phyloP scores from a whole-genome alignment of 2,329 filamentous ascomycete species.

The Graphiopsis chlorocephala region DNA sequence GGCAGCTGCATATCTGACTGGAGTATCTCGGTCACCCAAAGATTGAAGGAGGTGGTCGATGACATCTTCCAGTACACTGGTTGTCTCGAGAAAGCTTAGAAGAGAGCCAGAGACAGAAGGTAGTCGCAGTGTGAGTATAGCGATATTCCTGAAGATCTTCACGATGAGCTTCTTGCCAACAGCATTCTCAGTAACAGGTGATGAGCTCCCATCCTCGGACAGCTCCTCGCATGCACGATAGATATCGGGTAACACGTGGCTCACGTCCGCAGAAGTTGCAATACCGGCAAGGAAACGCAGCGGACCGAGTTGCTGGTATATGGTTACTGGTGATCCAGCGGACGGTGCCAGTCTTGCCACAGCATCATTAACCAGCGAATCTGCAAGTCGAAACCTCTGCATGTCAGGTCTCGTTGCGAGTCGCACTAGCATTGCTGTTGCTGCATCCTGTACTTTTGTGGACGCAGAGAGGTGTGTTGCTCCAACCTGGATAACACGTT shows the following conservation, averaged over 20 bases:
- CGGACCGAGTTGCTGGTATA: constrained; percentile 75
- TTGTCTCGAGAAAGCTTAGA: constrained; percentile 35
- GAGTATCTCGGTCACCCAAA: constrained; percentile 83
- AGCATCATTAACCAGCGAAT: constrained; percentile 68
- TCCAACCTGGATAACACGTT: constrained; percentile 68
- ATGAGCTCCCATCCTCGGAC: constrained; percentile 50
- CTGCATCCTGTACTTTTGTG: constrained; percentile 85
- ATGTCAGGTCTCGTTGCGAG: constrained; percentile 84
- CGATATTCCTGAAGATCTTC: constrained; percentile 77
- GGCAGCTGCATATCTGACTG: constrained; percentile 84
- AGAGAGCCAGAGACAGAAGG: constrained; percentile 25
- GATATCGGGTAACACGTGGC: constrained; percentile 61
- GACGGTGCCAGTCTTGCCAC: constrained; percentile 53
- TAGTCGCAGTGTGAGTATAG: constrained; percentile 60
- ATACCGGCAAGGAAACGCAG: constrained; percentile 78
- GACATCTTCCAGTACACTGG: constrained; percentile 63
- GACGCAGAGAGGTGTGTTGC: constrained; percentile 69
- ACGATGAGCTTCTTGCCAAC: constrained; percentile 77
- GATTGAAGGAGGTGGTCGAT: constrained; percentile 78
- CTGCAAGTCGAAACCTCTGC: constrained; percentile 70
- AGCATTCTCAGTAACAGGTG: constrained; percentile 67
- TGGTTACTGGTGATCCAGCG: constrained; percentile 37
- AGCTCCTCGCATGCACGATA: constrained; percentile 65
- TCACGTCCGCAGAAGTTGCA: constrained; percentile 68
- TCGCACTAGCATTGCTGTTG: constrained; percentile 77